phyloP scores from a whole-genome alignment of 106 monocot genomes.

The Phalaenopsis equestris region DNA sequence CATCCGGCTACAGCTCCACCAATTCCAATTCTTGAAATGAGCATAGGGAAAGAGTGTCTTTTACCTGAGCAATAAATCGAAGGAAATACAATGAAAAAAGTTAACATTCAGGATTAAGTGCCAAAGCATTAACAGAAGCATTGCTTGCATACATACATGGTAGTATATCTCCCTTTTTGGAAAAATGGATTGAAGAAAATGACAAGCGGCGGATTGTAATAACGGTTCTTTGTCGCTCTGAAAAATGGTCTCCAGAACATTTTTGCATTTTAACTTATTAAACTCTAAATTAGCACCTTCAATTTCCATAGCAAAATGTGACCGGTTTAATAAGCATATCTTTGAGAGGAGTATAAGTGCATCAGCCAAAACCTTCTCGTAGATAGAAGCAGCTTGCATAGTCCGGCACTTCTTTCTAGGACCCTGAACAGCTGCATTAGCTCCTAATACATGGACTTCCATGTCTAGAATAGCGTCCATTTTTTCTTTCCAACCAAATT shows the following conservation, averaged over 20 bases:
- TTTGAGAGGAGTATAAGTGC: conserved; percentile 67
- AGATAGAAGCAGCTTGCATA: conserved; percentile 61
- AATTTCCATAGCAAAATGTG: conserved; percentile 21
- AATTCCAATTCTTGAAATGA: conserved; percentile 71
- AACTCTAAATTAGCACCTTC: conserved; percentile 53
- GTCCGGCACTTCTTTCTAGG: conserved; percentile 38
- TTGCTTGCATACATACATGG: conserved; percentile 40
- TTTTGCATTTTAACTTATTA: conserved; percentile 70
- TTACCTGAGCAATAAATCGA: conserved; percentile 56
- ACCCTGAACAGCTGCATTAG: conserved; percentile 25
- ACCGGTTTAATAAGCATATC: conserved; percentile 47
- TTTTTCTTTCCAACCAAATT: conserved; percentile 99
- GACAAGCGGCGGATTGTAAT: conserved; percentile 85
- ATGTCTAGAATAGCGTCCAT: conserved; percentile 90
- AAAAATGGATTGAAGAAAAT: conserved; percentile 81
- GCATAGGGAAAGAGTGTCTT: conserved; percentile 72
- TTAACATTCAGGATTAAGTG: not conserved
- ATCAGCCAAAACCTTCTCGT: conserved; percentile 88
- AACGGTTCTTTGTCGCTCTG: conserved; percentile 75
- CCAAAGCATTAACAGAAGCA: not conserved
- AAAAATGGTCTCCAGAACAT: conserved; percentile 74
- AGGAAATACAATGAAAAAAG: not conserved
- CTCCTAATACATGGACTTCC: conserved; percentile 59
- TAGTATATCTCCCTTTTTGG: conserved; percentile 86
- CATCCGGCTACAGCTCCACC: conserved; percentile 67